Conservation (phyloP, 1,284 basidiomycete species). For the Puccinia coronata region DNA sequence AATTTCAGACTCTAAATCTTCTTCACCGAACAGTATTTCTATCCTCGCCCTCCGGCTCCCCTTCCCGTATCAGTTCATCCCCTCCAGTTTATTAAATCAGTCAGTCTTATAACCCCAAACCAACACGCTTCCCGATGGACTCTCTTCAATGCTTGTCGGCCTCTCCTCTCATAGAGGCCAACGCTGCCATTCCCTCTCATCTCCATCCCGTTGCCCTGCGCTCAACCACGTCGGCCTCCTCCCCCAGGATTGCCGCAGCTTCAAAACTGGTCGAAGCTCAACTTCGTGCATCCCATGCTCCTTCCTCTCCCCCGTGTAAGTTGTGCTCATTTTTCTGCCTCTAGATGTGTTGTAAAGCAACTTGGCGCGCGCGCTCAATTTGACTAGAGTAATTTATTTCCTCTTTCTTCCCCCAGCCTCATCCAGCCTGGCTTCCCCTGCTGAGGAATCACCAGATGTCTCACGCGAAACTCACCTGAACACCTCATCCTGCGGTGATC, state of each 20-base stretch:
- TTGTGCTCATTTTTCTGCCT: too few species aligned
- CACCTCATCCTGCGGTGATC: not conserved
- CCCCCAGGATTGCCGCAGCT: slow-evolving; percentile 20
- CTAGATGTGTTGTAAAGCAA: too few species aligned
- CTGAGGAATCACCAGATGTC: not conserved
- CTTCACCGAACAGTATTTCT: not conserved
- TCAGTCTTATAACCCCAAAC: too few species aligned
- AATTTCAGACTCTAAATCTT: not conserved
- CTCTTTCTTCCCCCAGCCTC: not conserved
- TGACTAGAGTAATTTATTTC: too few species aligned
- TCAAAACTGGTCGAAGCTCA: slow-evolving; percentile 34
- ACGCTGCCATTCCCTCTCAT: slow-evolving; percentile 42
- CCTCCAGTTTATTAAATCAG: not conserved
- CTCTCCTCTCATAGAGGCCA: slow-evolving; percentile 25
- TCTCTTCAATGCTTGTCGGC: slow-evolving; percentile 12
- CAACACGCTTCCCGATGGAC: not conserved
- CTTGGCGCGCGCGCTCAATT: too few species aligned
- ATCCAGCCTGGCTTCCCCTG: not conserved
- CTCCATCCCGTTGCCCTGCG: slow-evolving; percentile 39
- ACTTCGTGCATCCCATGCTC: slow-evolving; percentile 8
- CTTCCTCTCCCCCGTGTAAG: not conserved
- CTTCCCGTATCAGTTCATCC: slow-evolving; percentile 57
- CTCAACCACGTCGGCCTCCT: slow-evolving; percentile 28
- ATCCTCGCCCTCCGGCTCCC: not conserved
- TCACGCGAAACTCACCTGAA: not conserved